phyloP scores from a whole-genome alignment of 352 stramenopile genomes.

The Thalassiosira delicatula region DNA sequence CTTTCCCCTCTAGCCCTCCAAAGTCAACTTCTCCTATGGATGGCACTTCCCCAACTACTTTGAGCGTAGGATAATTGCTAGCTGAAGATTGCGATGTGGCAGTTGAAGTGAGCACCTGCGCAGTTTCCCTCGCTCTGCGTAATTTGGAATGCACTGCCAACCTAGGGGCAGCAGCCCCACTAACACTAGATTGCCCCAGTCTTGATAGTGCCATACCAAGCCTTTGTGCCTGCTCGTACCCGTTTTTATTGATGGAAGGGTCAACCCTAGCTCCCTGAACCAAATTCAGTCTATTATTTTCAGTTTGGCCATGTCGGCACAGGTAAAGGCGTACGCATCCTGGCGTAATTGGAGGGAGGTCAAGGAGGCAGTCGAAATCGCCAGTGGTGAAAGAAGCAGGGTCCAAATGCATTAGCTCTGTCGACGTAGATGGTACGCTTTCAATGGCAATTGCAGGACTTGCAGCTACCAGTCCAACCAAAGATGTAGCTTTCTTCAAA shows the following conservation, averaged over 20 bases:
- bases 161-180: constrained; percentile 28
- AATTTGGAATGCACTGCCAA: constrained; percentile 70
- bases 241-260: constrained; percentile 75
- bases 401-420: neutral
- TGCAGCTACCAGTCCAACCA: constrained; percentile 13
- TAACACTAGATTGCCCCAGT: constrained; percentile 21
- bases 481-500: constrained; percentile 19
- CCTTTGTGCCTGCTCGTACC: constrained; percentile 55
- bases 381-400: constrained; percentile 10
- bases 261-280: constrained; percentile 78
- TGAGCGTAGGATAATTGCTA: constrained; percentile 17
- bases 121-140: constrained; percentile 68
- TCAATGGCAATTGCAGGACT: constrained; percentile 14
- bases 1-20: constrained; percentile 70
- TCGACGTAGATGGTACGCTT: neutral
- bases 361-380: constrained; percentile 71
- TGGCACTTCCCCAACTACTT: constrained; percentile 33
- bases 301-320: constrained; percentile 82
- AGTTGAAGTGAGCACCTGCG: constrained; percentile 52
- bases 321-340: constrained; percentile 73
- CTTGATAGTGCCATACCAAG: constrained; percentile 60
- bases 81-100: constrained; percentile 27
- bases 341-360: constrained; percentile 72
- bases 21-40: constrained; percentile 77
- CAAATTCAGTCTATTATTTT: constrained; percentile 78